Conservation (phyloP, 1,284 basidiomycete genomes). For the Irpex rosettiformis region DNA sequence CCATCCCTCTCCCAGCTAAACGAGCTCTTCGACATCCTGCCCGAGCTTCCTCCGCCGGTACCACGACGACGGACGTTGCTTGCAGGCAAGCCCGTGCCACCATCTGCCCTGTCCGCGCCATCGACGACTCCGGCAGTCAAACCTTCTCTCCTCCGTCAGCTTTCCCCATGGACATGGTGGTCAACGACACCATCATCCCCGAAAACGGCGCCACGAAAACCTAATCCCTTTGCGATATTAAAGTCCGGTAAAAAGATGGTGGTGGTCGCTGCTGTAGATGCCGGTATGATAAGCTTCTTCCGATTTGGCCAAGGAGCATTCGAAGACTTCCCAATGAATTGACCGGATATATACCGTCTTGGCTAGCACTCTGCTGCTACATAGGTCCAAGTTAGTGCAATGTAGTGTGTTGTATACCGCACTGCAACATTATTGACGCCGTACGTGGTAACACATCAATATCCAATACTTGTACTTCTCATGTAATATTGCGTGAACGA, state of each 20-base stretch:
- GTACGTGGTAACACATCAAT: neutral
- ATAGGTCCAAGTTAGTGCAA: too few relatives aligned
- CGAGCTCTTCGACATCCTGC: conserved; percentile 58
- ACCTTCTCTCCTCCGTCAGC: conserved; percentile 11
- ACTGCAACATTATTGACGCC: too few relatives aligned
- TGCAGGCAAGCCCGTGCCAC: conserved; percentile 1
- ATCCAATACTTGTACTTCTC: neutral
- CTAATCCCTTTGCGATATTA: conserved; percentile 71
- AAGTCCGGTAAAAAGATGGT: conserved; percentile 85
- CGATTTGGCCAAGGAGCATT: conserved; percentile 88
- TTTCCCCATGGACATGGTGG: conserved; percentile 21
- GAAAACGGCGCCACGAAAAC: conserved; percentile 15
- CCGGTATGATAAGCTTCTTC: conserved; percentile 87
- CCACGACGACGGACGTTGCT: conserved; percentile 24
- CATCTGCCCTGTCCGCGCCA: neutral
- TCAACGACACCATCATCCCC: conserved; percentile 7
- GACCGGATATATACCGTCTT: neutral
- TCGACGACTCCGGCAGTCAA: neutral
- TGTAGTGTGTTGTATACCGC: neutral
- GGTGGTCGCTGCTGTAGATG: conserved; percentile 88
- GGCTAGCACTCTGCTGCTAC: too few relatives aligned
- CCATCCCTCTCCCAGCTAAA: conserved; percentile 70
- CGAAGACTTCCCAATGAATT: conserved; percentile 69
- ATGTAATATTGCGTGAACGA: neutral
- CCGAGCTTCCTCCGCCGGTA: conserved; percentile 47